A percentile compares a stretch with the other conserved stretches of the same genome.
These are phyloP conservation scores for Vigna angularis DNA, from an alignment of 306 rosid genomes.

Conservation along the genomic window DNA sequence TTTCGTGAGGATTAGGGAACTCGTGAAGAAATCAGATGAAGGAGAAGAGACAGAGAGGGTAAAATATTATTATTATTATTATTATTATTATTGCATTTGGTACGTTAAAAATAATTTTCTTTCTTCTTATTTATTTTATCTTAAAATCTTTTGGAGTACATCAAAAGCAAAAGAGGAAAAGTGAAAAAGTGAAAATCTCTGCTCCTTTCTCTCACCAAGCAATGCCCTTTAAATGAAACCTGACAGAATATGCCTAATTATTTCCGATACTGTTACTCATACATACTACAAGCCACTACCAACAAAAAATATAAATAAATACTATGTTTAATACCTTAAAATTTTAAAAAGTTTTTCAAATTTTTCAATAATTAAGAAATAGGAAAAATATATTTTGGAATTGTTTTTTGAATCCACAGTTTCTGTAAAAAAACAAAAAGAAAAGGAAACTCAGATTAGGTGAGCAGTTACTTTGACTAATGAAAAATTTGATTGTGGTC, in stretches of 20 bases:
- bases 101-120: neutral
- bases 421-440: neutral
- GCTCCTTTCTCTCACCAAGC: slow-evolving; percentile 33
- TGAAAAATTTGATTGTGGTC: neutral
- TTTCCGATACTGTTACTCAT: neutral
- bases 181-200: slow-evolving; percentile 47
- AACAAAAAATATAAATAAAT: neutral
- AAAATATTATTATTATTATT: neutral
- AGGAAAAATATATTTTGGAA: neutral
- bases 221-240: slow-evolving; percentile 25
- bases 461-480: neutral
- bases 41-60: neutral
- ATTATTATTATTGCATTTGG: neutral
- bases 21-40: slow-evolving; percentile 3
- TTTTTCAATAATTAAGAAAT: neutral
- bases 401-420: neutral
- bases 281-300: neutral
- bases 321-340: neutral
- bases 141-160: slow-evolving; percentile 35
- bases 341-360: neutral
- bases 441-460: neutral
- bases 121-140: slow-evolving; percentile 28
- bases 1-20: slow-evolving; percentile 37
- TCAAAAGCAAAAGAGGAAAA: slow-evolving; percentile 43
- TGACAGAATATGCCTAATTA: slow-evolving; percentile 41